phyloP scores from a whole-genome alignment of 2,329 filamentous ascomycete species.

The Periconia sp. region DNA sequence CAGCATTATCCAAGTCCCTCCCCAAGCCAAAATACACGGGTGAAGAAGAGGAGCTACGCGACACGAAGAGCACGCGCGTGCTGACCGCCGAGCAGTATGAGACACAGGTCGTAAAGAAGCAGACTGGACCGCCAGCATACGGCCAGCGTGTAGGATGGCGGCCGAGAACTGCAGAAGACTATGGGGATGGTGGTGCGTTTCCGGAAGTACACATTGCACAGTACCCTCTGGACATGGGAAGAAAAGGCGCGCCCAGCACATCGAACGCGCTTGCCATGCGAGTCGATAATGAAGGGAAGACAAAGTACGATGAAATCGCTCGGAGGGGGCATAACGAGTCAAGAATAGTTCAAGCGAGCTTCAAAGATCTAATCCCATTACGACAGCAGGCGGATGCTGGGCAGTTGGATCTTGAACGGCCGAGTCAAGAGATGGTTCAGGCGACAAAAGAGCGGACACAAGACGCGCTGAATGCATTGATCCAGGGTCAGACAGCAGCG shows the following conservation, averaged over 20 bases:
- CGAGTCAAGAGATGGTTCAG: slow-evolving; percentile 81
- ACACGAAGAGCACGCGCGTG: slow-evolving; percentile 78
- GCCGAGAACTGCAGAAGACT: slow-evolving; percentile 86
- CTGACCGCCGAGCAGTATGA: slow-evolving; percentile 80
- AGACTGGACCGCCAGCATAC: slow-evolving; percentile 84
- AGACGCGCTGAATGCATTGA: slow-evolving; percentile 79
- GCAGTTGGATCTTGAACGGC: slow-evolving; percentile 84
- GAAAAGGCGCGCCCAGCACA: slow-evolving; percentile 63
- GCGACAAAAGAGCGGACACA: slow-evolving; percentile 88
- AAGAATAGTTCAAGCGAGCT: slow-evolving; percentile 89
- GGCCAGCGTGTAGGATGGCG: slow-evolving; percentile 89
- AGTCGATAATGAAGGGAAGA: slow-evolving; percentile 88
- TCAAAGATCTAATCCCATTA: slow-evolving; percentile 95
- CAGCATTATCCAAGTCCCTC: slow-evolving; percentile 77
- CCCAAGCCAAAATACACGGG: slow-evolving; percentile 91
- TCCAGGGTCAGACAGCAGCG: slow-evolving; percentile 83
- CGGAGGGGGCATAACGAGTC: slow-evolving; percentile 83
- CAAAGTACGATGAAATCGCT: slow-evolving; percentile 96
- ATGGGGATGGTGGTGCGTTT: slow-evolving; percentile 94
- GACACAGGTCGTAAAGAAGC: slow-evolving; percentile 76
- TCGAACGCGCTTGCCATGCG: slow-evolving; percentile 93
- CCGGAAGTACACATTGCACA: slow-evolving; percentile 93
- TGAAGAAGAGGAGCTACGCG: slow-evolving; percentile 76
- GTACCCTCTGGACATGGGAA: slow-evolving; percentile 94
- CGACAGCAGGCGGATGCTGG: slow-evolving; percentile 92